Percentiles rank a stretch among this genome's conserved stretches.
phyloP scores from a whole-genome alignment of 2,329 filamentous ascomycete species.

The Claviceps sp. region DNA sequence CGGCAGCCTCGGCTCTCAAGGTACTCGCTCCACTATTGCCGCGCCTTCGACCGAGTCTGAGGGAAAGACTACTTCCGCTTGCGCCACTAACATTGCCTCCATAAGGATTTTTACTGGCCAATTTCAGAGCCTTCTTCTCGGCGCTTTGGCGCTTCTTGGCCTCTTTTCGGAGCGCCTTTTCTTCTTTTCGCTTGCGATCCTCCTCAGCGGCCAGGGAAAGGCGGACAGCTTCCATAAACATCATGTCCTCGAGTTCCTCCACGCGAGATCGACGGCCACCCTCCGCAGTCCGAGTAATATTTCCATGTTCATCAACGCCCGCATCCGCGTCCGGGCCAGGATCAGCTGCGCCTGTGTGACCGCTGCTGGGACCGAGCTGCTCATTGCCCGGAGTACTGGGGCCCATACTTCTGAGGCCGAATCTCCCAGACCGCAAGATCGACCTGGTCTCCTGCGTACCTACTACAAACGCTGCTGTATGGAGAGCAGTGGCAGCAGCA shows the following conservation, averaged over 20 bases:
- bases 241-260: conserved; percentile 90
- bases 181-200: conserved; percentile 72
- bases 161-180: conserved; percentile 46
- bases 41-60: conserved; percentile 44
- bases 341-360: conserved; percentile 2
- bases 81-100: conserved; percentile 25
- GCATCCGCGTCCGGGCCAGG: conserved; percentile 14
- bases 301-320: conserved; percentile 12
- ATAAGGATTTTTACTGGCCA: conserved; percentile 29
- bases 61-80: conserved; percentile 51
- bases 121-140: conserved; percentile 64
- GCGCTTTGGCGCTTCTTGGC: conserved; percentile 78
- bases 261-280: conserved; percentile 39
- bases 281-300: conserved; percentile 9
- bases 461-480: conserved; percentile 89
- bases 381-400: conserved; percentile 16
- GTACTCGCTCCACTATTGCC: conserved; percentile 48
- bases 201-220: conserved; percentile 86
- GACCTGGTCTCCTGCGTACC: conserved; percentile 44
- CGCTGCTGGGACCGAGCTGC: conserved; percentile 1
- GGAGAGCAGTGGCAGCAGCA: conserved; percentile 83
- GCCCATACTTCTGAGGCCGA: conserved; percentile 40
- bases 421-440: conserved; percentile 32
- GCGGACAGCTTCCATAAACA: conserved; percentile 95
- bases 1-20: conserved; percentile 41